Conservation (phyloP, 78 protist genomes). For the Polysphondylium violaceum region DNA sequence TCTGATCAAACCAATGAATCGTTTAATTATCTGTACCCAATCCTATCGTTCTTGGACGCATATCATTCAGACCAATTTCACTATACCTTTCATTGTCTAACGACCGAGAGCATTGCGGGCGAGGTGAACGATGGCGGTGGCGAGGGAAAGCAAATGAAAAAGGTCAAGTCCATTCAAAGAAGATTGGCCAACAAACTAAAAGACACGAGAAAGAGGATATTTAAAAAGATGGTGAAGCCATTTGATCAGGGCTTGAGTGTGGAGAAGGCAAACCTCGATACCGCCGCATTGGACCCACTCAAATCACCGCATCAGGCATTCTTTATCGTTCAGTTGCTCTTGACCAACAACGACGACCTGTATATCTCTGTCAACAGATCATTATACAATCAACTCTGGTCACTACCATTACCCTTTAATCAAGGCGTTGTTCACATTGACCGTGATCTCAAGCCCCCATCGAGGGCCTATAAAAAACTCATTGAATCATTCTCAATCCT, state of each 20-base stretch:
- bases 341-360: background rate
- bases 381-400: conserved; percentile 11
- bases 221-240: background rate
- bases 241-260: background rate
- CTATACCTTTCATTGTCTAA: background rate
- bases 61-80: background rate
- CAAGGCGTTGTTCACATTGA: conserved; percentile 8
- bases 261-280: background rate
- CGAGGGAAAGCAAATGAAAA: background rate
- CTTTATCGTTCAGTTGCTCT: conserved; percentile 27
- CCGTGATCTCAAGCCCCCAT: conserved; percentile 25
- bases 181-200: background rate
- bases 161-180: background rate
- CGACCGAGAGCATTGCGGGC: background rate
- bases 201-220: background rate
- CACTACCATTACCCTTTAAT: conserved; percentile 36
- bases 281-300: background rate
- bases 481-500: background rate
- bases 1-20: background rate
- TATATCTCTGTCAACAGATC: conserved; percentile 5
- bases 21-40: conserved; percentile 36
- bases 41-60: background rate
- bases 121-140: background rate
- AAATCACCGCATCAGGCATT: background rate
- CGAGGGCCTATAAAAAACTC: conserved; percentile 64